These are phyloP conservation scores for Paulownia fortunei DNA, from an alignment of 257 asterid genomes.

Conservation along the genomic window DNA sequence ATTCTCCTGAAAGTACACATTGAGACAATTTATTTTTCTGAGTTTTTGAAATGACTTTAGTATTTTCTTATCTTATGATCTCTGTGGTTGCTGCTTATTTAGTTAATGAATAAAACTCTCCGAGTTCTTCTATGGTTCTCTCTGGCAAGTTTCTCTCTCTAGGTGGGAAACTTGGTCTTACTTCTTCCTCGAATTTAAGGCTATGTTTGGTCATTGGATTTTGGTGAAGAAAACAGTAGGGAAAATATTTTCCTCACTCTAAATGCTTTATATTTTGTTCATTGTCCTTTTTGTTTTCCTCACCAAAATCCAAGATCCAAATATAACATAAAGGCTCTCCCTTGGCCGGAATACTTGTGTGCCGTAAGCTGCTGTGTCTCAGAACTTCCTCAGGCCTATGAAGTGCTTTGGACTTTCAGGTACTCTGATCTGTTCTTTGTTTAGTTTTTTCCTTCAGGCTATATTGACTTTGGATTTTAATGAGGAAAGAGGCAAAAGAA, in stretches of 20 bases:
- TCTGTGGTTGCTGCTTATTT: conserved; percentile 55
- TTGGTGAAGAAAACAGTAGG: conserved; percentile 27
- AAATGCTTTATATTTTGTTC: background rate
- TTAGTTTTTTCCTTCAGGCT: background rate
- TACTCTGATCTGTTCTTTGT: conserved; percentile 12
- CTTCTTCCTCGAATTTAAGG: conserved; percentile 19
- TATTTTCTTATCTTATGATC: conserved; percentile 37
- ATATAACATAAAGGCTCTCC: background rate
- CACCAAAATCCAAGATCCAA: conserved; percentile 31
- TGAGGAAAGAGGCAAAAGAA: background rate
- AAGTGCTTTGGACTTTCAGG: conserved; percentile 22
- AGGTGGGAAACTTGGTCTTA: conserved; percentile 21
- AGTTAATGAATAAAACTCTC: conserved; percentile 61
- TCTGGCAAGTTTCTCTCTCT: conserved; percentile 32
- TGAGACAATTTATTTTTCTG: conserved; percentile 78
- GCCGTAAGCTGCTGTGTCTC: background rate
- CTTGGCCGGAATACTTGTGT: background rate
- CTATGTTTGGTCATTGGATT: conserved; percentile 32
- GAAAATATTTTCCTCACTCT: background rate
- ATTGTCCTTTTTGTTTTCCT: background rate
- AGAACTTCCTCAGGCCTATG: conserved; percentile 2
- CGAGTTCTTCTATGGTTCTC: conserved; percentile 13
- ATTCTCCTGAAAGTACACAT: conserved; percentile 99
- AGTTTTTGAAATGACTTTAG: conserved; percentile 60
- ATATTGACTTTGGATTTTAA: background rate